Percentiles rank a stretch among this genome's conserved stretches.
Conservation (phyloP, 257 asterid species). For the Nicotiana paniculata region DNA sequence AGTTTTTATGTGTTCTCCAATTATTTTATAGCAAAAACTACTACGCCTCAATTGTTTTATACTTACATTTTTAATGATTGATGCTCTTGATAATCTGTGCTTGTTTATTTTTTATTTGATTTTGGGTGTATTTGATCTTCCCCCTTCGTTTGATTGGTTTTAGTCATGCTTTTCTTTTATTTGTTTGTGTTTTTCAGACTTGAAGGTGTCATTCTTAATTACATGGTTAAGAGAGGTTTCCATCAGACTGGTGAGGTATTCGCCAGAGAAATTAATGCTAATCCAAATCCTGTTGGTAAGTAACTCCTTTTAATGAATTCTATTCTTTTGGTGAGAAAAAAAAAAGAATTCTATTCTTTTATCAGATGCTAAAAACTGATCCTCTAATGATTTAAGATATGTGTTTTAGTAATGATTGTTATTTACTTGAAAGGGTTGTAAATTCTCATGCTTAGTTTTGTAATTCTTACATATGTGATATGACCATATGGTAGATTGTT, state of each 20-base stretch:
- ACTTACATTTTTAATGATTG: not conserved
- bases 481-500: not conserved
- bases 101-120: not conserved
- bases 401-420: not conserved
- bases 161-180: not conserved
- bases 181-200: conserved; percentile 21
- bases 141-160: not conserved
- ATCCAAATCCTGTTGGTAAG: conserved; percentile 20
- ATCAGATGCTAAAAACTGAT: not conserved
- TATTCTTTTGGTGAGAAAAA: not conserved
- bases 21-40: not conserved
- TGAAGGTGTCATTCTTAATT: conserved; percentile 30
- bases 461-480: not conserved
- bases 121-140: not conserved
- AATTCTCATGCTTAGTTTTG: not conserved
- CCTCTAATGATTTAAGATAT: not conserved
- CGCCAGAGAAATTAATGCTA: conserved; percentile 23
- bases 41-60: not conserved
- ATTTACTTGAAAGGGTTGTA: not conserved
- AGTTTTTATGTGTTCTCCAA: not conserved
- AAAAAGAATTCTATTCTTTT: not conserved
- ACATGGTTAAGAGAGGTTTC: conserved; percentile 24
- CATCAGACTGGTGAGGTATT: conserved; percentile 26
- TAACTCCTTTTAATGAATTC: not conserved
- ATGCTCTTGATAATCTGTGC: not conserved